These are phyloP conservation scores for Sporothrix phasma DNA, from an alignment of 2,329 filamentous ascomycete genomes.

Conservation along the genomic window DNA sequence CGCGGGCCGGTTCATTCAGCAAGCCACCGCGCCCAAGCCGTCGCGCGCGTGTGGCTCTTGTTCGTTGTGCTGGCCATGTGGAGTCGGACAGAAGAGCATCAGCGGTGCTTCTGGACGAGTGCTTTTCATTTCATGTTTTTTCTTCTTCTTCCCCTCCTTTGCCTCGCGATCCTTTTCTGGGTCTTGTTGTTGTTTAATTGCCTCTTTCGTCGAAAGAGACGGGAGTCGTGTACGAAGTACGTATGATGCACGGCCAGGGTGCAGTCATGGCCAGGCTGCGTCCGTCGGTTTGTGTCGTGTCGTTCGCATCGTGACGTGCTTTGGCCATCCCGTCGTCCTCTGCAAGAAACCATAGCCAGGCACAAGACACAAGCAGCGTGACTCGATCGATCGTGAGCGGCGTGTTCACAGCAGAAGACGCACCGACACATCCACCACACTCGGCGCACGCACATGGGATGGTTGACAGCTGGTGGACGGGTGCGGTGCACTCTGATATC, in stretches of 20 bases:
- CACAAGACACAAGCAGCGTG: conserved; percentile 1
- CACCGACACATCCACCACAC: not conserved
- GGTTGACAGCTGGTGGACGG: not conserved
- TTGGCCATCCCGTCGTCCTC: not conserved
- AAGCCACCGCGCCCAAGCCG: not conserved
- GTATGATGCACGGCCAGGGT: not conserved
- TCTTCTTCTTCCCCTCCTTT: not conserved
- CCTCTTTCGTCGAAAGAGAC: not conserved
- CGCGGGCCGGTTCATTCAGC: not conserved
- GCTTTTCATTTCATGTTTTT: not conserved
- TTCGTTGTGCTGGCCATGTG: not conserved
- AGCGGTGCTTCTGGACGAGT: not conserved
- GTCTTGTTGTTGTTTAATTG: conserved; percentile 7
- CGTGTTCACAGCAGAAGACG: not conserved
- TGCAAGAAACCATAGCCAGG: not conserved
- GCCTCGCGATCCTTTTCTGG: not conserved
- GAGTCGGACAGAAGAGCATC: not conserved
- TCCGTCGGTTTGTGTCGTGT: too few species aligned
- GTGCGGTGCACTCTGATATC: not conserved
- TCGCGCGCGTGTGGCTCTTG: conserved; percentile 1
- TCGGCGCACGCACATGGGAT: too few species aligned
- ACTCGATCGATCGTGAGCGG: conserved; percentile 8
- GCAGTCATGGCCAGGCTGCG: not conserved
- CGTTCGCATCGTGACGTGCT: not conserved
- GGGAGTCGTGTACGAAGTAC: not conserved